phyloP scores from a whole-genome alignment of 441 rosid species.

The Jatropha podagrica region DNA sequence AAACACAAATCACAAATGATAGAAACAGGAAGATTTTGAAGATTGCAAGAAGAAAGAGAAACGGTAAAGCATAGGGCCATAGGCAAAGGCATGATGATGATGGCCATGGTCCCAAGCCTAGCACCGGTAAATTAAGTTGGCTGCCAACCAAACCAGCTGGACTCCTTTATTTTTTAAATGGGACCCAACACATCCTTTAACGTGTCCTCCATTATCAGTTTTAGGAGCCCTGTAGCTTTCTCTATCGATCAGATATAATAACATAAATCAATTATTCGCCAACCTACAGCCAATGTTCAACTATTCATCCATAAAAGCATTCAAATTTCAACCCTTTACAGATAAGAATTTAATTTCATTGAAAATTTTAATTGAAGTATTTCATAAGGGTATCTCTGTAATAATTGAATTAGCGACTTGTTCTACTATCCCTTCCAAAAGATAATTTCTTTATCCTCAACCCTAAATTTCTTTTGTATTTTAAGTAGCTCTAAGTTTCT shows the following conservation, averaged over 20 bases:
- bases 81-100: not conserved
- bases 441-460: too few species aligned
- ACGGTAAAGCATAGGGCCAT: not conserved
- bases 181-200: not conserved
- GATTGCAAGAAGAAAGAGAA: not conserved
- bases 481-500: too few species aligned
- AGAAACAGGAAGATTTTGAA: not conserved
- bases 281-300: not conserved
- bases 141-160: slow-evolving; percentile 6
- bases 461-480: too few species aligned
- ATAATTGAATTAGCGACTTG: too few species aligned
- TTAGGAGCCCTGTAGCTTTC: slow-evolving; percentile 4
- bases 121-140: not conserved
- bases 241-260: not conserved
- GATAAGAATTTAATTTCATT: not conserved
- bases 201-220: not conserved
- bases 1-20: not conserved
- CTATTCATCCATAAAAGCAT: too few species aligned
- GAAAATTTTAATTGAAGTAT: not conserved
- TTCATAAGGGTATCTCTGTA: too few species aligned
- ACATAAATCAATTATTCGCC: not conserved
- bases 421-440: too few species aligned
- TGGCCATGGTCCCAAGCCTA: not conserved
- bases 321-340: too few species aligned
- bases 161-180: not conserved